Conservation (phyloP, 164 flowering plant species). For the Hamamelis virginiana region DNA sequence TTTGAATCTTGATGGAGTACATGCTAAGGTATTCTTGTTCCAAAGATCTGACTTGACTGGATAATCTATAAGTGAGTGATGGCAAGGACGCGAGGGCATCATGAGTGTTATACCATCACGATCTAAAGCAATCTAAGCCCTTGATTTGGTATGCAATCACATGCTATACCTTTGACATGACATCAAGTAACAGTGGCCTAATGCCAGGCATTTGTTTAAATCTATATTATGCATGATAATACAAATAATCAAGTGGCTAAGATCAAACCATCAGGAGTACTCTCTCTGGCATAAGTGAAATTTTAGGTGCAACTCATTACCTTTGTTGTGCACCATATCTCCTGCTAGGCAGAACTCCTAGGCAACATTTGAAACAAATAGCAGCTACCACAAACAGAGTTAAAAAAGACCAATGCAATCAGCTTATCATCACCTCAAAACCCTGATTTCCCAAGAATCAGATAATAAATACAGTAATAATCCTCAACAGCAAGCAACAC, state of each 20-base stretch:
- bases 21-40: slow-evolving; percentile 16
- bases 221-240: no score
- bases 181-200: not conserved
- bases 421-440: no score
- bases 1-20: slow-evolving; percentile 25
- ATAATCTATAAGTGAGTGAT: not conserved
- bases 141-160: slow-evolving; percentile 7
- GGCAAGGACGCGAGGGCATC: not conserved
- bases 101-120: no score
- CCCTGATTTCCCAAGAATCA: not conserved
- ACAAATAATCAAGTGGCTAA: no score
- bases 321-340: not conserved
- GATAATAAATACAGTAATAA: not conserved
- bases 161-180: not conserved
- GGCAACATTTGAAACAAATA: not conserved
- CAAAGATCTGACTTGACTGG: slow-evolving; percentile 8
- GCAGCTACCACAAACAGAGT: no score
- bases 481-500: not conserved
- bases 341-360: not conserved
- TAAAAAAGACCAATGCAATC: no score
- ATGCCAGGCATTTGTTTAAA: not conserved
- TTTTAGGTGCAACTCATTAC: not conserved
- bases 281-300: not conserved
- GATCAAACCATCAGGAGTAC: no score
- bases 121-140: not conserved